Percentiles rank a stretch among this genome's conserved stretches.
Evolutionary conservation across 176 grass and related monocot species (phyloP).

Genomic region (Cenchrus fungigraminus): DNA sequence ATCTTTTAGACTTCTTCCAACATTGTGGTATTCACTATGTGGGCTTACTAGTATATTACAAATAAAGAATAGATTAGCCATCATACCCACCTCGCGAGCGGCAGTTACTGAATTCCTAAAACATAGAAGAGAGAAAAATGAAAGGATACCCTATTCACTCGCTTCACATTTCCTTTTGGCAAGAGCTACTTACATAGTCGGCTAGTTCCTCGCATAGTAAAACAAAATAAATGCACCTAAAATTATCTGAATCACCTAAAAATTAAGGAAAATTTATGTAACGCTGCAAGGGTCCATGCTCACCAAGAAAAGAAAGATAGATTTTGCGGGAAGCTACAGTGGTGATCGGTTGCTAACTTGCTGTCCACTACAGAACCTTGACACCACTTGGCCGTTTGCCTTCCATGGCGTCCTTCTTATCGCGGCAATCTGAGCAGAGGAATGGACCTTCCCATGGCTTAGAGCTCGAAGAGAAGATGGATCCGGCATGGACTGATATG

Average conservation of each 20-base stretch:
- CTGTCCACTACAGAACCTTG: slow-evolving; percentile 66
- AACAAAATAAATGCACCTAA: slow-evolving; percentile 46
- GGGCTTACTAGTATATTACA: slow-evolving; percentile 31
- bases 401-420: slow-evolving; percentile 98
- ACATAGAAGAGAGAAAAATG: not conserved
- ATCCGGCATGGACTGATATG: slow-evolving; percentile 78
- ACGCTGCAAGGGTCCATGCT: slow-evolving; percentile 10
- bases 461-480: slow-evolving; percentile 79
- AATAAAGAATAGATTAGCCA: slow-evolving; percentile 39
- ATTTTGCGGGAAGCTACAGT: slow-evolving; percentile 45
- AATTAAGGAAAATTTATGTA: slow-evolving; percentile 30
- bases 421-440: slow-evolving; percentile 83
- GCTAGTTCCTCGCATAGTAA: slow-evolving; percentile 37
- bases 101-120: slow-evolving; percentile 32
- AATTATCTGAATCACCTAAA: slow-evolving; percentile 34
- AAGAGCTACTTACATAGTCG: slow-evolving; percentile 53
- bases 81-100: slow-evolving; percentile 42
- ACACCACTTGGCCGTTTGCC: slow-evolving; percentile 89
- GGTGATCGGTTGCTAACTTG: slow-evolving; percentile 16
- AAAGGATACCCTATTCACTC: slow-evolving; percentile 52
- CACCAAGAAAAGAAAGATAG: slow-evolving; percentile 31
- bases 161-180: slow-evolving; percentile 51
- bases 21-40: too few relatives aligned
- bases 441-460: slow-evolving; percentile 96
- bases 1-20: too few relatives aligned